These are phyloP conservation scores for Yamadazyma endophytica DNA, from an alignment of 805 yeast genomes.

Conservation along the genomic window DNA sequence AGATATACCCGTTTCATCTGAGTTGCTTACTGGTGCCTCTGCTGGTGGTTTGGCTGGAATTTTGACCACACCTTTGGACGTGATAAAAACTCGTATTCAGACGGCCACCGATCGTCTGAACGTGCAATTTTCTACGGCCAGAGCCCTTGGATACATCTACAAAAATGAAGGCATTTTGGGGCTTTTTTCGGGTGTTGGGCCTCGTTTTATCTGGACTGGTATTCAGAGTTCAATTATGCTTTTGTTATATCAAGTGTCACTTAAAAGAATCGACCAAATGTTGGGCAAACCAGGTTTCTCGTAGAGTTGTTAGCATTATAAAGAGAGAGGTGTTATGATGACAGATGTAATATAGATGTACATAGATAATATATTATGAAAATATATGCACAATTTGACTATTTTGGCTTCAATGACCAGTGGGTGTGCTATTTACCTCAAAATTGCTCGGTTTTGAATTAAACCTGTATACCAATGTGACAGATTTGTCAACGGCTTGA, in stretches of 20 bases:
- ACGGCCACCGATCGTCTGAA: constrained; percentile 54
- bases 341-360: too few relatives aligned
- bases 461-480: too few relatives aligned
- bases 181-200: constrained; percentile 91
- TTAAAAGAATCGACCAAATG: constrained; percentile 41
- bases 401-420: too few relatives aligned
- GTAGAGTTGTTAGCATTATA: too few relatives aligned
- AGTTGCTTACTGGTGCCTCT: constrained; percentile 84
- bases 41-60: constrained; percentile 94
- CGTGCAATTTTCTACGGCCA: constrained; percentile 20
- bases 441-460: too few relatives aligned
- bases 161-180: constrained; percentile 73
- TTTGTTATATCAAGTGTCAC: constrained; percentile 73
- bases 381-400: too few relatives aligned
- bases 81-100: constrained; percentile 87
- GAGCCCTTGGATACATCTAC: constrained; percentile 44
- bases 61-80: constrained; percentile 88
- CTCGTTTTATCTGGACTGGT: constrained; percentile 95
- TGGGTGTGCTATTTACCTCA: too few relatives aligned
- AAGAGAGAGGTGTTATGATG: too few relatives aligned
- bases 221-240: constrained; percentile 93
- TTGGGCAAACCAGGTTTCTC: too few relatives aligned
- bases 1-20: constrained; percentile 55
- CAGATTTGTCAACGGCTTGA: too few relatives aligned
- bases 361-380: too few relatives aligned